A percentile compares a stretch with the other conserved stretches of the same genome.
These are phyloP conservation scores for Tulasnella sp. DNA, from an alignment of 768 basidiomycete genomes.

Conservation along the genomic window DNA sequence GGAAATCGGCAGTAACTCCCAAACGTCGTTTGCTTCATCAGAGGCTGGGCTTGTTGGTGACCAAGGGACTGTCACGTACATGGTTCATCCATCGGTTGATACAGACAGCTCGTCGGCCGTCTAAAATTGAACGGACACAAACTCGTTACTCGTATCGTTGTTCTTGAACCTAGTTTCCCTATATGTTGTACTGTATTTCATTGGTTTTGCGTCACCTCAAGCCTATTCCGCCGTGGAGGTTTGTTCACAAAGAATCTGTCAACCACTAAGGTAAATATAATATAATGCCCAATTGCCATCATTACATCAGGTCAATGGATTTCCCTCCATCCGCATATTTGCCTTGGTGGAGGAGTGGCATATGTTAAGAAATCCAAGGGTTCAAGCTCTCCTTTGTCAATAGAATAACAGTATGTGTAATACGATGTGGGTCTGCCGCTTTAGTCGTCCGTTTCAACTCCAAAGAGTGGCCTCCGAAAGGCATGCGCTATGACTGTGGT, in stretches of 20 bases:
- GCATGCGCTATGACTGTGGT: too few species aligned
- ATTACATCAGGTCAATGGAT: too few species aligned
- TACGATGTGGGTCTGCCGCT: too few species aligned
- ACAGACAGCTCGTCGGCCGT: constrained; percentile 34
- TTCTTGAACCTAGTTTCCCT: too few species aligned
- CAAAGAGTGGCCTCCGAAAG: too few species aligned
- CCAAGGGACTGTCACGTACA: constrained; percentile 65
- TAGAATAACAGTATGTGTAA: not conserved
- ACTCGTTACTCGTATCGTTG: too few species aligned
- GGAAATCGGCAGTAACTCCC: constrained; percentile 72
- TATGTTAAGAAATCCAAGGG: not conserved
- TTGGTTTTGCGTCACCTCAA: too few species aligned
- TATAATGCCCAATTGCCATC: not conserved
- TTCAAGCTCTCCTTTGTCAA: too few species aligned
- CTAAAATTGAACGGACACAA: too few species aligned
- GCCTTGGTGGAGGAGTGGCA: not conserved
- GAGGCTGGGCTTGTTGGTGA: constrained; percentile 42
- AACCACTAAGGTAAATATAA: constrained; percentile 39
- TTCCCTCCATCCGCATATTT: not conserved
- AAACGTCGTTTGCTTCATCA: constrained; percentile 60
- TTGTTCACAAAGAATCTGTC: constrained; percentile 50
- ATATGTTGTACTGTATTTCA: too few species aligned
- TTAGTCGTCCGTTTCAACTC: too few species aligned
- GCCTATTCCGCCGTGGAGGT: too few species aligned
- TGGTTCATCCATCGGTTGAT: constrained; percentile 86